A percentile compares a stretch with the other conserved stretches of the same genome.
Evolutionary conservation across 495 filamentous ascomycete species (phyloP).

Genomic region (Penicillium turbatum): DNA sequence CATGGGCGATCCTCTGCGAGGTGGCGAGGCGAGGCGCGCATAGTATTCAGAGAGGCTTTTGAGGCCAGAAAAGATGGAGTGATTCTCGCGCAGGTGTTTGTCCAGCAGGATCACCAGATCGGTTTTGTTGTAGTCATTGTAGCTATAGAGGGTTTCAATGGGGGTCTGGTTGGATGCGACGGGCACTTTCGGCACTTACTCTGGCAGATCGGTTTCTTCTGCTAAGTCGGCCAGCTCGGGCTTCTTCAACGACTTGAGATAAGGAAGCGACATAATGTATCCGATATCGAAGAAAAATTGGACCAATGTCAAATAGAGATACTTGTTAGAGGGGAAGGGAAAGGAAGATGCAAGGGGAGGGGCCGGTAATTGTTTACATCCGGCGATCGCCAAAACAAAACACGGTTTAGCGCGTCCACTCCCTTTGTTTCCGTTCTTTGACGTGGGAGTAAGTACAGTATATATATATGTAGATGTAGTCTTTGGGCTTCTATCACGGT

Average conservation of each 20-base stretch:
- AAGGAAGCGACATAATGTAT: constrained; percentile 58
- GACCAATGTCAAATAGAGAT: constrained; percentile 19
- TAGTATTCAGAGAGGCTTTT: constrained; percentile 72
- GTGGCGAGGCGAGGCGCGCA: constrained; percentile 51
- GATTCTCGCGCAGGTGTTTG: constrained; percentile 64
- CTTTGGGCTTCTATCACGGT: not conserved
- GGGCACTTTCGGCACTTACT: constrained; percentile 50
- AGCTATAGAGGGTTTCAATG: constrained; percentile 43
- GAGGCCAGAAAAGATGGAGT: constrained; percentile 55
- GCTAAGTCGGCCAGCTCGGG: constrained; percentile 72
- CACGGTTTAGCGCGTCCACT: constrained; percentile 26
- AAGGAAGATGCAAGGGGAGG: constrained; percentile 25
- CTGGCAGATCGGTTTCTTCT: constrained; percentile 63
- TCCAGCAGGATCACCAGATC: constrained; percentile 80
- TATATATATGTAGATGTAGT: too few species aligned
- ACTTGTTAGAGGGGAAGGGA: not conserved
- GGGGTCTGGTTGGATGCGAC: constrained; percentile 12
- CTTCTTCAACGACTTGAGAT: constrained; percentile 82
- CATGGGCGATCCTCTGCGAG: constrained; percentile 58
- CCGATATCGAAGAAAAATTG: constrained; percentile 10
- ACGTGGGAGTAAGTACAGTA: not conserved
- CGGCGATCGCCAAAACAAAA: constrained; percentile 34
- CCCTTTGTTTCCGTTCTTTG: constrained; percentile 3
- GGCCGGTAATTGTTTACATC: constrained; percentile 29
- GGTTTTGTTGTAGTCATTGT: constrained; percentile 66